Evolutionary conservation across 768 basidiomycete genomes (phyloP).

Genomic region (Candolleomyces eurysporus): DNA sequence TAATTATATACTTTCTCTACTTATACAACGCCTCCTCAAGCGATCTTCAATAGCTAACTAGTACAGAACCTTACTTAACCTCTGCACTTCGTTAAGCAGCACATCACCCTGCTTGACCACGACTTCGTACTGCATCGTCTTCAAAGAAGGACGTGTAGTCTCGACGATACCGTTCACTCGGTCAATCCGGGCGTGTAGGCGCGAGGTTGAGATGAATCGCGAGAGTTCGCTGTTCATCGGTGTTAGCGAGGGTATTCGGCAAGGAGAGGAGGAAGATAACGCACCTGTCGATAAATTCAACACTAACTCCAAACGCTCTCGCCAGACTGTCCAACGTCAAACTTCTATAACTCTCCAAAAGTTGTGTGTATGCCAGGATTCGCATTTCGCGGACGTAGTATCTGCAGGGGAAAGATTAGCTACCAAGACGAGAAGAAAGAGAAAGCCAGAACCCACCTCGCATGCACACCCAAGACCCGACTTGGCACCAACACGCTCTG

Average conservation of each 20-base stretch:
- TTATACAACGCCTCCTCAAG: too few relatives aligned
- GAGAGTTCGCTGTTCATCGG: slow-evolving; percentile 69
- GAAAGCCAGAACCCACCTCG: too few relatives aligned
- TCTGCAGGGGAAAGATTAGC: slow-evolving; percentile 82
- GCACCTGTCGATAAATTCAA: slow-evolving; percentile 83
- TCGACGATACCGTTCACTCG: slow-evolving; percentile 93
- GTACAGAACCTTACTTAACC: slow-evolving; percentile 85
- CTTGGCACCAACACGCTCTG: too few relatives aligned
- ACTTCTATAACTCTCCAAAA: slow-evolving; percentile 88
- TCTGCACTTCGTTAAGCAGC: slow-evolving; percentile 81
- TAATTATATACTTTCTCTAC: too few relatives aligned
- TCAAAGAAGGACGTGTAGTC: slow-evolving; percentile 66
- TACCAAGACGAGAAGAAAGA: too few relatives aligned
- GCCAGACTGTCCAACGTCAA: slow-evolving; percentile 86
- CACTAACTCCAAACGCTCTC: slow-evolving; percentile 84
- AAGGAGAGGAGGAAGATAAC: slow-evolving; percentile 24
- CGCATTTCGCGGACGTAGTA: slow-evolving; percentile 96
- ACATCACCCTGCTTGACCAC: slow-evolving; percentile 94
- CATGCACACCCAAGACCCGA: too few relatives aligned
- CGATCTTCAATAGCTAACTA: slow-evolving; percentile 21
- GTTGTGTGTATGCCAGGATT: slow-evolving; percentile 87
- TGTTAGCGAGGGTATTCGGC: neutral
- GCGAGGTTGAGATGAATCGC: slow-evolving; percentile 83
- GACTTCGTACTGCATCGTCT: slow-evolving; percentile 88
- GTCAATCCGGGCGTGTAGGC: slow-evolving; percentile 88